Evolutionary conservation across 2,329 filamentous ascomycete species (phyloP).

Genomic region (Aureobasidium sp.): DNA sequence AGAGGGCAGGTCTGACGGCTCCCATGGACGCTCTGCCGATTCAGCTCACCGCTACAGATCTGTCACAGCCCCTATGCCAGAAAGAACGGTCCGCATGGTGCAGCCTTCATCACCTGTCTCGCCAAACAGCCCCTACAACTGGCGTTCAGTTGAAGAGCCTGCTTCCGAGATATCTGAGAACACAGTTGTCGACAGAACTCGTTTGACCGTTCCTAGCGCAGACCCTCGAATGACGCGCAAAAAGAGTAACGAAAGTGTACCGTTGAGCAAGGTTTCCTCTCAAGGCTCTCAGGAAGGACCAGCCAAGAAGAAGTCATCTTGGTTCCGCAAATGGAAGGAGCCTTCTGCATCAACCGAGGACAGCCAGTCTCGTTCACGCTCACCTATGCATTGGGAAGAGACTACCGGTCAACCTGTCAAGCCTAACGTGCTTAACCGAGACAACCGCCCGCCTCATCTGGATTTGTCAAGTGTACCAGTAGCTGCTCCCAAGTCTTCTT

Average conservation of each 20-base stretch:
- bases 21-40: constrained; percentile 22
- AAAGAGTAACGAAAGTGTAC: constrained; percentile 19
- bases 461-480: constrained; percentile 15
- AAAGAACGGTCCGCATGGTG: constrained; percentile 51
- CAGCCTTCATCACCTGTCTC: constrained; percentile 46
- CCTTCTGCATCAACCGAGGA: constrained; percentile 4
- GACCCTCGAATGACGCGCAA: constrained; percentile 17
- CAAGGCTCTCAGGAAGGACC: constrained; percentile 20
- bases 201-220: constrained; percentile 17
- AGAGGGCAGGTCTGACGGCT: constrained; percentile 36
- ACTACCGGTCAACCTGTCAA: constrained; percentile 19
- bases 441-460: constrained; percentile 27
- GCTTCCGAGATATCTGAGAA: constrained; percentile 11
- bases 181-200: constrained; percentile 10
- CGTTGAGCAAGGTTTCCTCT: constrained; percentile 14
- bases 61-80: constrained; percentile 37
- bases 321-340: constrained; percentile 32
- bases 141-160: constrained; percentile 36
- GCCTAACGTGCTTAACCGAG: constrained; percentile 26
- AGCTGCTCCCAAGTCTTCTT: constrained; percentile 21
- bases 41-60: constrained; percentile 33
- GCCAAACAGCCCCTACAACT: constrained; percentile 45
- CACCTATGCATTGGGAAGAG: constrained; percentile 13
- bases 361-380: not conserved
- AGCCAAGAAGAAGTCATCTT: constrained; percentile 40